Percentiles rank a stretch among this genome's conserved stretches.
Evolutionary conservation across 768 basidiomycete species (phyloP).

Genomic region (Panaeolus cyanescens): DNA sequence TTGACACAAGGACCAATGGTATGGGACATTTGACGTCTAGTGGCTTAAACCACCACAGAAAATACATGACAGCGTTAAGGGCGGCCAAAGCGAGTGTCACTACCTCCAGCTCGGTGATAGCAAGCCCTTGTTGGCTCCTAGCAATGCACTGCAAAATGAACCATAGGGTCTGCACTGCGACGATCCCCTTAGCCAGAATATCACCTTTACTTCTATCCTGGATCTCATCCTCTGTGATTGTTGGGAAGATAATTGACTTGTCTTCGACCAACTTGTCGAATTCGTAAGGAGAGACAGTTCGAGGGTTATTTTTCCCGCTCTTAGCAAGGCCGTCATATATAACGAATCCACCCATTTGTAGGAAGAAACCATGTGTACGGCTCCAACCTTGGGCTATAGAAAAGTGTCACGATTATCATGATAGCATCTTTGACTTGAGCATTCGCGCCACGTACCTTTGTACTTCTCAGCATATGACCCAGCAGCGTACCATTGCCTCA

Average conservation of each 20-base stretch:
- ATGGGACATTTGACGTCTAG: constrained; percentile 20
- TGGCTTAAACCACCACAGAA: constrained; percentile 39
- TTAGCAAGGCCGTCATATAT: background rate
- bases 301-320: background rate
- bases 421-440: background rate
- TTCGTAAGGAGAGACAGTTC: background rate
- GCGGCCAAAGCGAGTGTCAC: constrained; percentile 32
- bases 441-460: background rate
- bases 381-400: constrained; percentile 5
- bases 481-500: constrained; percentile 10
- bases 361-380: constrained; percentile 7
- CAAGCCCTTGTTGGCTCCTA: constrained; percentile 19
- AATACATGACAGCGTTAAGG: constrained; percentile 28
- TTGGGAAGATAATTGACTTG: background rate
- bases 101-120: constrained; percentile 33
- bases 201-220: constrained; percentile 3
- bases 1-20: background rate
- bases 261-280: background rate
- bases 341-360: constrained; percentile 12
- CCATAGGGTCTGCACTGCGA: constrained; percentile 22
- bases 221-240: constrained; percentile 1
- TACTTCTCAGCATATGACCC: constrained; percentile 3
- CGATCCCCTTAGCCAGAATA: constrained; percentile 3
- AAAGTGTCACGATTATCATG: background rate
- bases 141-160: constrained; percentile 30